phyloP scores from a whole-genome alignment of 2,329 filamentous ascomycete genomes.

The Xylaria sp. region DNA sequence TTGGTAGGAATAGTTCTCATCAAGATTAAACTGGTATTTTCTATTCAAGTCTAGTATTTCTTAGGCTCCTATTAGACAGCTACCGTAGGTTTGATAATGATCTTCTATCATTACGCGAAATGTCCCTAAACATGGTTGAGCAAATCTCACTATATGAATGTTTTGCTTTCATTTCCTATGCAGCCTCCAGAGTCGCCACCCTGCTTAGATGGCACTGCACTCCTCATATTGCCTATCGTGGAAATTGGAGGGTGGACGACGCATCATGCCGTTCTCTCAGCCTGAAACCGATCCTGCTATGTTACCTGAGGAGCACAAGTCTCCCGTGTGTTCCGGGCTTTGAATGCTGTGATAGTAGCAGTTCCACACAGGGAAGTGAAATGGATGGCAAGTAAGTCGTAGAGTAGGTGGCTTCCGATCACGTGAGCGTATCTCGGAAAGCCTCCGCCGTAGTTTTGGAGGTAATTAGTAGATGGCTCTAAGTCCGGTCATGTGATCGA shows the following conservation, averaged over 20 bases:
- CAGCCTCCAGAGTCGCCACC: neutral
- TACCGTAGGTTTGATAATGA: neutral
- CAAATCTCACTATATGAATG: neutral
- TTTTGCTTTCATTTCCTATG: neutral
- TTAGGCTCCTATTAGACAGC: neutral
- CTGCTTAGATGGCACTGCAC: neutral
- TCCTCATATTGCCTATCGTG: neutral
- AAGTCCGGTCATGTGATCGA: conserved; percentile 38
- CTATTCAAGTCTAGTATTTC: neutral
- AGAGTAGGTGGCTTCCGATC: conserved; percentile 28
- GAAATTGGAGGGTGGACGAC: neutral
- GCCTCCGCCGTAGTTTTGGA: conserved; percentile 1
- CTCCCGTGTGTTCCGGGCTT: neutral
- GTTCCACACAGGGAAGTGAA: neutral
- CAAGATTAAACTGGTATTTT: neutral
- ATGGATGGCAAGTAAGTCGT: conserved; percentile 2
- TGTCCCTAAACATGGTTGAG: neutral
- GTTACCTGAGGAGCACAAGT: neutral
- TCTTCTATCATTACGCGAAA: neutral
- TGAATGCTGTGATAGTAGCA: neutral
- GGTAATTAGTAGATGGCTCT: neutral
- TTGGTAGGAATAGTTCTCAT: neutral
- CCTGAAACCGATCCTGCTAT: neutral
- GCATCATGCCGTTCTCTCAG: neutral
- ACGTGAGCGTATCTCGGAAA: conserved; percentile 40